phyloP scores from a whole-genome alignment of 768 basidiomycete genomes.

The Wakefieldia striispora region DNA sequence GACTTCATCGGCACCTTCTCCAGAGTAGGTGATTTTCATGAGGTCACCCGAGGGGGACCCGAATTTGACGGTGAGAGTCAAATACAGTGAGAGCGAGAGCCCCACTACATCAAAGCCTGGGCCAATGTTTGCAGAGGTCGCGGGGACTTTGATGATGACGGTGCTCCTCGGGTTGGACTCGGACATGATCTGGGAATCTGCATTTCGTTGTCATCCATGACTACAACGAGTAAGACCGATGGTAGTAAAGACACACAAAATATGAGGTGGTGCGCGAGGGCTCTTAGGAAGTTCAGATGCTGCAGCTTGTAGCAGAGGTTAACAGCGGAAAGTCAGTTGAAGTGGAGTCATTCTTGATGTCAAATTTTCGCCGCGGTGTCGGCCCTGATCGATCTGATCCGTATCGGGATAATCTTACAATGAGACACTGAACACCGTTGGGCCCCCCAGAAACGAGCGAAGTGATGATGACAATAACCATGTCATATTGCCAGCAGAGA shows the following conservation, averaged over 20 bases:
- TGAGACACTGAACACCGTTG: too few relatives aligned
- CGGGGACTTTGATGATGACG: slow-evolving; percentile 83
- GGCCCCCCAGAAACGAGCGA: too few relatives aligned
- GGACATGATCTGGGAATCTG: slow-evolving; percentile 22
- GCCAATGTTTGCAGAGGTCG: slow-evolving; percentile 98
- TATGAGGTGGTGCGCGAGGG: not conserved
- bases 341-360: not conserved
- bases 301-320: not conserved
- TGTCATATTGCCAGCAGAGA: too few relatives aligned
- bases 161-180: slow-evolving; percentile 15
- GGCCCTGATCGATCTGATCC: too few relatives aligned
- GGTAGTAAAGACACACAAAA: slow-evolving; percentile 6
- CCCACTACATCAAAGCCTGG: slow-evolving; percentile 99
- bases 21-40: slow-evolving; percentile 74
- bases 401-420: too few relatives aligned
- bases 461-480: too few relatives aligned
- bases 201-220: not conserved
- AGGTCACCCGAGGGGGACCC: slow-evolving; percentile 37
- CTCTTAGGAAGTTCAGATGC: not conserved
- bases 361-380: not conserved
- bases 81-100: slow-evolving; percentile 86
- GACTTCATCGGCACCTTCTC: slow-evolving; percentile 88
- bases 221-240: too few relatives aligned
- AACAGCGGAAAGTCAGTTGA: not conserved
- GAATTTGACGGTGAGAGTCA: slow-evolving; percentile 68